These are phyloP conservation scores for Penicillium egyptiacum DNA, from an alignment of 495 filamentous ascomycete genomes.

Conservation along the genomic window DNA sequence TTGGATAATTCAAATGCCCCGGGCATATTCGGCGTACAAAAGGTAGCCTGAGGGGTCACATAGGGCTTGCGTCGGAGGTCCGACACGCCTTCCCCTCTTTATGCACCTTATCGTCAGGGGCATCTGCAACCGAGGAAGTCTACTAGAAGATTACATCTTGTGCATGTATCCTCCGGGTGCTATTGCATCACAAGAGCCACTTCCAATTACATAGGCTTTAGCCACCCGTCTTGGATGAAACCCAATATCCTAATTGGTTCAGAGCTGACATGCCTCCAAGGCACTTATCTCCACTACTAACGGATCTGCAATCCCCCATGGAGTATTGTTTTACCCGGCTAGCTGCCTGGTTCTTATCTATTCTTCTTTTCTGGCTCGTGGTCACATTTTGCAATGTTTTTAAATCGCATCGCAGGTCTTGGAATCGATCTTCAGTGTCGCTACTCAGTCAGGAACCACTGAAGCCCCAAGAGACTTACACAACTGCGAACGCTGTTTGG, in stretches of 20 bases:
- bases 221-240: not conserved
- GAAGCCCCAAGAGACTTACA: not conserved
- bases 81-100: slow-evolving; percentile 3
- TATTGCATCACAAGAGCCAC: not conserved
- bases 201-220: not conserved
- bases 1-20: not conserved
- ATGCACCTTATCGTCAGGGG: slow-evolving; percentile 3
- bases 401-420: not conserved
- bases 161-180: no score
- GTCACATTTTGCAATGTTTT: not conserved
- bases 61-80: not conserved
- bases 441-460: not conserved
- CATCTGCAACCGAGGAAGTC: not conserved
- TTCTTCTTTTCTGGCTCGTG: not conserved
- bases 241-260: not conserved
- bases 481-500: not conserved
- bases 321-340: not conserved
- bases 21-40: no score
- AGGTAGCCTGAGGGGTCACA: not conserved
- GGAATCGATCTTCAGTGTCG: not conserved
- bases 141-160: no score
- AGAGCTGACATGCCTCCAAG: no score
- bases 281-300: not conserved
- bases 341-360: not conserved
- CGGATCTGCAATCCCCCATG: not conserved